phyloP scores from a whole-genome alignment of 176 grass and related monocot genomes.

The Miscanthus lutarioriparius region DNA sequence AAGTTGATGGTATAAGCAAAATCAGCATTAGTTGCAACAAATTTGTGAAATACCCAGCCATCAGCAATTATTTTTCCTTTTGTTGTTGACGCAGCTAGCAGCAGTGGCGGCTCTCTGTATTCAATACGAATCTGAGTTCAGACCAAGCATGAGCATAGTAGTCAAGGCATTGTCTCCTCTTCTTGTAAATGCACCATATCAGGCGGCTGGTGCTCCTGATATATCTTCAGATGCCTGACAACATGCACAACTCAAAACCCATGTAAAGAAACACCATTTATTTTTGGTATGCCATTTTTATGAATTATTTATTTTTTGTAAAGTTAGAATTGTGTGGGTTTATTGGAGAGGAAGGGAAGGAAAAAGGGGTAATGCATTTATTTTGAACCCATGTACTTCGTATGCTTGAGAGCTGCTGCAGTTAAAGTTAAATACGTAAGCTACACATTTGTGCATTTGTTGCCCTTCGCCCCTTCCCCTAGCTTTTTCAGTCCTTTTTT shows the following conservation, averaged over 20 bases:
- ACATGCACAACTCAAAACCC: constrained; percentile 9
- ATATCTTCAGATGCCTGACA: constrained; percentile 43
- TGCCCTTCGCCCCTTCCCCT: background rate
- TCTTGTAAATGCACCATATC: constrained; percentile 51
- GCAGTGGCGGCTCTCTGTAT: constrained; percentile 78
- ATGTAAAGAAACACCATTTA: constrained; percentile 37
- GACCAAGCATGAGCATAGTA: constrained; percentile 86
- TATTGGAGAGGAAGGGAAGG: background rate
- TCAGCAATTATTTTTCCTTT: constrained; percentile 6
- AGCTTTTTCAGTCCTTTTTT: background rate
- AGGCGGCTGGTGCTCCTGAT: constrained; percentile 27
- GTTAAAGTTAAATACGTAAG: background rate
- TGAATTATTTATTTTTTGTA: background rate
- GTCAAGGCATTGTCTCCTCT: constrained; percentile 79
- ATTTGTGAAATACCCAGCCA: constrained; percentile 16
- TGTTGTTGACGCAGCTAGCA: constrained; percentile 53
- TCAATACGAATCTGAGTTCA: constrained; percentile 79
- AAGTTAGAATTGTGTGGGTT: background rate
- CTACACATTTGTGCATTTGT: background rate
- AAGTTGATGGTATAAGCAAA: background rate
- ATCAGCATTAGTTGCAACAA: background rate
- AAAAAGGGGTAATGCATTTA: background rate
- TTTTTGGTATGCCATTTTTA: constrained; percentile 25
- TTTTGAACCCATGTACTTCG: constrained; percentile 17
- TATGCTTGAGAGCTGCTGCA: background rate